Conservation (phyloP, 1,139 yeast species). For the Sugiyamaella castrensis region DNA sequence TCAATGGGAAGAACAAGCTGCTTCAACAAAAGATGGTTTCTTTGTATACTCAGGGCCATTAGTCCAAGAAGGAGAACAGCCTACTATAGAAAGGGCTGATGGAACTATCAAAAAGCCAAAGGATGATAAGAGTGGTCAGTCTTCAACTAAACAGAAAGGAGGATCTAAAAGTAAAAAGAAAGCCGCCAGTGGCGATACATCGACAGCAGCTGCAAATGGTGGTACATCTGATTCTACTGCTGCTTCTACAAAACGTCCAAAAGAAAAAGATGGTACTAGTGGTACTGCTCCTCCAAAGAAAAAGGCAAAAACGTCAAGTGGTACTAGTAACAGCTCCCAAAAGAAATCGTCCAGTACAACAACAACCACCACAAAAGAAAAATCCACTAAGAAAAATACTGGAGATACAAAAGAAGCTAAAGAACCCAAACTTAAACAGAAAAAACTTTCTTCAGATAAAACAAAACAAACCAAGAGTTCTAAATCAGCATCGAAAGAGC, state of each 20-base stretch:
- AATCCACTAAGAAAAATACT: slow-evolving; percentile 12
- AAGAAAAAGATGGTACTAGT: slow-evolving; percentile 11
- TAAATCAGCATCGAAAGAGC: neutral
- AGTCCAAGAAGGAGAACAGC: slow-evolving; percentile 57
- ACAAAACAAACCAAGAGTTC: neutral
- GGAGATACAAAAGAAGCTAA: slow-evolving; percentile 14
- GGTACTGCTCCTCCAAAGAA: slow-evolving; percentile 14
- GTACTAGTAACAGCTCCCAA: neutral
- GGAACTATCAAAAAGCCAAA: slow-evolving; percentile 42
- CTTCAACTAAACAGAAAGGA: slow-evolving; percentile 9
- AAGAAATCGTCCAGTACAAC: slow-evolving; percentile 10
- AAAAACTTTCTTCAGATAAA: slow-evolving; percentile 6
- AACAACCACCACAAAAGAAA: slow-evolving; percentile 16
- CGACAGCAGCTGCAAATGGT: slow-evolving; percentile 1
- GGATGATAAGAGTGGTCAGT: slow-evolving; percentile 32
- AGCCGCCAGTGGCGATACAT: neutral
- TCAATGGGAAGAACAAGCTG: slow-evolving; percentile 89
- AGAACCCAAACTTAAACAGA: slow-evolving; percentile 11
- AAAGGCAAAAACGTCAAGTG: slow-evolving; percentile 15
- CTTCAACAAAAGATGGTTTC: slow-evolving; percentile 91
- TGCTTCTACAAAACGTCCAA: slow-evolving; percentile 7
- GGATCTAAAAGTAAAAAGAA: slow-evolving; percentile 6
- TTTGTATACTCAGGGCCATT: slow-evolving; percentile 95
- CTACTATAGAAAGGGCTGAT: slow-evolving; percentile 41
- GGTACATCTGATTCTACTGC: neutral